Conservation (phyloP, 2,329 filamentous ascomycete genomes). For the Sporothrix sp. region DNA sequence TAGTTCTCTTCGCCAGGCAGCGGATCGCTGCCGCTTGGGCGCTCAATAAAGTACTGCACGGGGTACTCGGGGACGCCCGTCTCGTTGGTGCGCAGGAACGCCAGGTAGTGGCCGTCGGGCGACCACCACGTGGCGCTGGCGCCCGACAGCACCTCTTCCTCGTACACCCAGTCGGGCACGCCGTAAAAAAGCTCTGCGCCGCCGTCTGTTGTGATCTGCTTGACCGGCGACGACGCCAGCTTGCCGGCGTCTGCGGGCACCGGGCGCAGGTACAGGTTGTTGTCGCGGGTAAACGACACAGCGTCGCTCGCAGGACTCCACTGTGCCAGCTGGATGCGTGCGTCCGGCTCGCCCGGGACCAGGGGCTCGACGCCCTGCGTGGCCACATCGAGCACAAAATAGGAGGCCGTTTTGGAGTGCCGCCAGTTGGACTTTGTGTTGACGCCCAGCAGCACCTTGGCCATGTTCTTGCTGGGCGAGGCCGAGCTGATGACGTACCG, state of each 20-base stretch:
- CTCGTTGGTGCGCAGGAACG: slow-evolving; percentile 91
- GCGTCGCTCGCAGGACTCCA: slow-evolving; percentile 87
- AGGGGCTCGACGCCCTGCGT: slow-evolving; percentile 69
- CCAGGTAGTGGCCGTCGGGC: slow-evolving; percentile 75
- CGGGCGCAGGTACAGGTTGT: slow-evolving; percentile 79
- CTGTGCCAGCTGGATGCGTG: slow-evolving; percentile 68
- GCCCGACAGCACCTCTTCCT: slow-evolving; percentile 68
- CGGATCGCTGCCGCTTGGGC: slow-evolving; percentile 66
- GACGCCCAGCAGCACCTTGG: slow-evolving; percentile 75
- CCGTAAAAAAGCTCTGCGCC: slow-evolving; percentile 88
- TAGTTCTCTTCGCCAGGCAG: slow-evolving; percentile 71
- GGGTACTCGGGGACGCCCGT: slow-evolving; percentile 84
- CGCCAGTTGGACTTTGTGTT: slow-evolving; percentile 70
- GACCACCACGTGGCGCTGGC: slow-evolving; percentile 95
- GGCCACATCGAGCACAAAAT: slow-evolving; percentile 87
- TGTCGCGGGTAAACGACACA: slow-evolving; percentile 79
- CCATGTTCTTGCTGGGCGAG: slow-evolving; percentile 73
- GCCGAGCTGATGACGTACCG: slow-evolving; percentile 49
- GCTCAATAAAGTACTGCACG: slow-evolving; percentile 83
- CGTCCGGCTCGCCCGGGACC: slow-evolving; percentile 55
- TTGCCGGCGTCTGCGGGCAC: slow-evolving; percentile 30
- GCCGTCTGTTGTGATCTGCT: slow-evolving; percentile 76
- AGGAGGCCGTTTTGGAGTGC: slow-evolving; percentile 75
- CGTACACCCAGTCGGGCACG: slow-evolving; percentile 94
- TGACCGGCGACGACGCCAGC: slow-evolving; percentile 32